Conservation (phyloP, 2,329 filamentous ascomycete genomes). For the Ramularia endophylla region DNA sequence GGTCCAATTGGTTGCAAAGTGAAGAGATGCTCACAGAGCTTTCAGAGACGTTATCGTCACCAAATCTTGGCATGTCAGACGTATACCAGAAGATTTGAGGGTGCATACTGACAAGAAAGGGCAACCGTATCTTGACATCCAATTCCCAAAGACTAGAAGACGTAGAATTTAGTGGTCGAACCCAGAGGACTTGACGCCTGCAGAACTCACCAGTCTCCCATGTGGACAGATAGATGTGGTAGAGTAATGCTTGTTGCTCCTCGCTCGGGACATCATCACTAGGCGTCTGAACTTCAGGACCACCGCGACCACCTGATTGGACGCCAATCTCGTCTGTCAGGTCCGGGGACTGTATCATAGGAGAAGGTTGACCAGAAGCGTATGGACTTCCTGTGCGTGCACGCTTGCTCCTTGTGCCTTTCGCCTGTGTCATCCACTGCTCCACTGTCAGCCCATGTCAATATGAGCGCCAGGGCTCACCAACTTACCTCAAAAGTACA, state of each 20-base stretch:
- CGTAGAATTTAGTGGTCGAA: conserved; percentile 3
- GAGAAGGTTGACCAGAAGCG: background rate
- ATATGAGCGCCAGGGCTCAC: too few relatives aligned
- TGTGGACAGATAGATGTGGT: background rate
- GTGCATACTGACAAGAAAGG: conserved; percentile 5
- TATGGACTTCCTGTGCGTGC: conserved; percentile 1
- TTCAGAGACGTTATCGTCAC: conserved; percentile 9
- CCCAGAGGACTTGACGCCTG: background rate
- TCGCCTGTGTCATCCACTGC: background rate
- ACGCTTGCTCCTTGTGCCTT: background rate
- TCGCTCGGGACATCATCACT: background rate
- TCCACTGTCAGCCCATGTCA: background rate
- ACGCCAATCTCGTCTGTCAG: too few relatives aligned
- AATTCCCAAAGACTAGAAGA: conserved; percentile 11
- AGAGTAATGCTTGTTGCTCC: background rate
- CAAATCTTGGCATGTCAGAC: conserved; percentile 3
- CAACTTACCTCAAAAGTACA: background rate
- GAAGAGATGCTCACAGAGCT: conserved; percentile 7
- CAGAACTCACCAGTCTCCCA: background rate
- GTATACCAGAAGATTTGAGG: too few relatives aligned
- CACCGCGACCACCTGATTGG: too few relatives aligned
- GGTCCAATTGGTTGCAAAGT: conserved; percentile 9
- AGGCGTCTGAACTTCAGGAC: background rate
- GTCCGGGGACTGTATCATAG: too few relatives aligned
- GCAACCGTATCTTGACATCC: conserved; percentile 9